Percentiles rank a stretch among this genome's conserved stretches.
Conservation (phyloP, 1,139 yeast genomes). For the Taphrina wiesneri region DNA sequence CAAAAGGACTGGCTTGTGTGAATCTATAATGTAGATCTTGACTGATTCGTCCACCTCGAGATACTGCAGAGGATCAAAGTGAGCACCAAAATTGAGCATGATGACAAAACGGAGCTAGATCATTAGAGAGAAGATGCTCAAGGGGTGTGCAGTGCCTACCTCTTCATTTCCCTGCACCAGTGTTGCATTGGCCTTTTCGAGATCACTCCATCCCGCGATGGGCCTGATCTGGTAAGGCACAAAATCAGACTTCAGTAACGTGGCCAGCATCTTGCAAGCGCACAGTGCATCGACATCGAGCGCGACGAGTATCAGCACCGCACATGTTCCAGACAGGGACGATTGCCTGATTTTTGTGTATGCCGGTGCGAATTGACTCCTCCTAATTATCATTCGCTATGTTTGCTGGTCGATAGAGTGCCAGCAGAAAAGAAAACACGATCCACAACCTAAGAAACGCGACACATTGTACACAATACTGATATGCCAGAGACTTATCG, state of each 20-base stretch:
- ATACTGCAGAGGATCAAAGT: conserved; percentile 79
- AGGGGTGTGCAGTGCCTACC: not conserved
- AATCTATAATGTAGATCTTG: conserved; percentile 79
- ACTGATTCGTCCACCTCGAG: conserved; percentile 52
- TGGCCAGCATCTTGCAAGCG: conserved; percentile 73
- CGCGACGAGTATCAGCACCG: conserved; percentile 82
- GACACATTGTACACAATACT: not conserved
- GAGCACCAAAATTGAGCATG: conserved; percentile 92
- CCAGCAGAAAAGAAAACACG: not conserved
- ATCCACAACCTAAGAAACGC: not conserved
- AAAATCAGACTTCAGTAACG: conserved; percentile 69
- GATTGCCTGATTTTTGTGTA: conserved; percentile 43
- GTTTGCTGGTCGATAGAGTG: not conserved
- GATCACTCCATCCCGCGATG: conserved; percentile 86
- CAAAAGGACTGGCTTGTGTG: conserved; percentile 94
- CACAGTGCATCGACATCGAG: conserved; percentile 89
- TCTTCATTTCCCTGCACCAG: conserved; percentile 61
- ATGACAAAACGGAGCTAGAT: conserved; percentile 64
- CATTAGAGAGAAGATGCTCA: not conserved
- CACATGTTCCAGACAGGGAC: conserved; percentile 75
- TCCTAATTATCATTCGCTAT: conserved; percentile 44
- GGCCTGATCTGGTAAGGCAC: conserved; percentile 89
- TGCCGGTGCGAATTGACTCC: conserved; percentile 43
- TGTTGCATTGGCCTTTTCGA: conserved; percentile 61
- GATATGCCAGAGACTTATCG: too few relatives aligned